Evolutionary conservation across 768 basidiomycete genomes (phyloP).

Genomic region (Dioszegia crocea): DNA sequence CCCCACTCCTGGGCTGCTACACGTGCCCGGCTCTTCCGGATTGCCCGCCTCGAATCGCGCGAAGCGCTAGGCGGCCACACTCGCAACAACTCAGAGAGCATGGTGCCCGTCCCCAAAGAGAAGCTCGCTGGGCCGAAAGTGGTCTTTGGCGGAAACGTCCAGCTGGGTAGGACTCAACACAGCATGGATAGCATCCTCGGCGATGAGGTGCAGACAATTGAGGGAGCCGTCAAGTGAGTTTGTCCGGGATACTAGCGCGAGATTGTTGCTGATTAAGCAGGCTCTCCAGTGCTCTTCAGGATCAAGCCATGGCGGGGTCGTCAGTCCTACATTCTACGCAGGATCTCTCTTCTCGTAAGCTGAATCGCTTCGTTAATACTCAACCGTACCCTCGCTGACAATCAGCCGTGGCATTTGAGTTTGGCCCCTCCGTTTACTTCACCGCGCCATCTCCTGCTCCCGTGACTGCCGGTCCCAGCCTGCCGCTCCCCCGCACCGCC

Average conservation of each 20-base stretch:
- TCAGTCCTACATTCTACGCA: constrained; percentile 18
- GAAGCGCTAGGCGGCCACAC: constrained; percentile 32
- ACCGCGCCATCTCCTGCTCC: neutral
- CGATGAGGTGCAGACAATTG: constrained; percentile 17
- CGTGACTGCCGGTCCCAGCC: neutral
- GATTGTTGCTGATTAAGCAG: neutral
- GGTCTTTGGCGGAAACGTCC: constrained; percentile 17
- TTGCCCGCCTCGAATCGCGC: constrained; percentile 38
- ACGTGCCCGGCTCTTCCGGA: constrained; percentile 29
- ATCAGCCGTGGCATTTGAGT: constrained; percentile 22
- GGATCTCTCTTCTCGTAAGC: constrained; percentile 30
- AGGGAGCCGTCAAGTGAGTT: constrained; percentile 27
- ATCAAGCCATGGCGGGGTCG: constrained; percentile 9
- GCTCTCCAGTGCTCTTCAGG: constrained; percentile 25
- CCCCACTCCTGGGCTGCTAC: constrained; percentile 37
- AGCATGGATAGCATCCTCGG: constrained; percentile 24
- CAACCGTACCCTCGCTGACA: neutral
- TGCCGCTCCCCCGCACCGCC: neutral
- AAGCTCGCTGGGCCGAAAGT: constrained; percentile 14
- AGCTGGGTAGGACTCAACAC: constrained; percentile 28
- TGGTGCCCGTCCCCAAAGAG: constrained; percentile 16
- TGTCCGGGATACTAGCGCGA: neutral
- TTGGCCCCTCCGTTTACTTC: constrained; percentile 12
- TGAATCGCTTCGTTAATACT: neutral
- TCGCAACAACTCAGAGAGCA: constrained; percentile 27